Evolutionary conservation across 345 rosid genomes (phyloP), one percentile per base, ranked within the genome.

Genomic region (Brassica nigra): DNA sequence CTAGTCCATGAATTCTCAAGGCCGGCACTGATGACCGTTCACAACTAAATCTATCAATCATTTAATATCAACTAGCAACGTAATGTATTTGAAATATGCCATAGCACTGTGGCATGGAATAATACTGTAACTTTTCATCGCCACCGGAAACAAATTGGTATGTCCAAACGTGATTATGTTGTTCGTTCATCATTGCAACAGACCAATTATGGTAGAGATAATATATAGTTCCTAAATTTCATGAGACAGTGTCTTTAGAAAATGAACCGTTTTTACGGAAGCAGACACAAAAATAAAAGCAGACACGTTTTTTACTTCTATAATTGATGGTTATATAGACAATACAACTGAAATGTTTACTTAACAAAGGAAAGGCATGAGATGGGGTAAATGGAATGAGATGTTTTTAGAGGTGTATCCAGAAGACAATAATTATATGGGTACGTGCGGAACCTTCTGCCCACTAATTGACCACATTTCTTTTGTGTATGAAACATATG

Each of bases 351-450:
- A 49, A 49, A 49, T 12, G 5, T 23, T 23, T n/a, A 52, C 15
- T 52, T 20, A 52, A 52, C 58, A 15, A 52, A 52, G 58, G 23
- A 52, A 52, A 52, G 6, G 0, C 62, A 69, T 61, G 80, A 62
- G 63, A 33, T 62, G 65, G 57, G 55, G 37, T 23, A 77, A 36
- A 7, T 49, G 55, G 42, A 78, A 29, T 28, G 49, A 78, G 55
- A 72, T 58, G 54, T 66, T 42, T 57, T 6, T 66, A 57, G 68
- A 66, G 55, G 82, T 31, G 70, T 31, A 30, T 73, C 68, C 8
- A 66, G 74, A 79, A 73, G 55, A 79, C 39, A 78, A 72, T 39
- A 14, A 78, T 73, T 57, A 29, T 29, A 58, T 73, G 62, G 68
- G 34, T 78, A 47, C 70, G 54, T 73, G 33, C 66, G 64, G 57